Evolutionary conservation across 164 flowering plant species (phyloP).

Genomic region (Euptelea pleiosperma): DNA sequence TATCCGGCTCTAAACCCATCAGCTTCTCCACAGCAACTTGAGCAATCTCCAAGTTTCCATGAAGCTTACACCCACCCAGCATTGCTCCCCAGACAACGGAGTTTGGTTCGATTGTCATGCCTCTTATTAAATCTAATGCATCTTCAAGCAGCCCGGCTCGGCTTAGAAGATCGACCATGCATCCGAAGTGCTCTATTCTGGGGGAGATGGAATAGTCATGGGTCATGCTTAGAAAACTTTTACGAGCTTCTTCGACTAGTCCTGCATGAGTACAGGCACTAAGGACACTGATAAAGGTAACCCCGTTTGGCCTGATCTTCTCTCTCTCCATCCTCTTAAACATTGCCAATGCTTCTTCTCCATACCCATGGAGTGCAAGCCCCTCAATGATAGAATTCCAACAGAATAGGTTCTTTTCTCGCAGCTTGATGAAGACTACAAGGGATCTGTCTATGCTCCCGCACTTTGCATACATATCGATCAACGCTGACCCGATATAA

Average conservation of each 20-base stretch:
- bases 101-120: conserved; percentile 60
- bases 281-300: conserved; percentile 64
- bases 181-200: conserved; percentile 68
- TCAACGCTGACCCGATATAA: conserved; percentile 70
- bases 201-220: conserved; percentile 40
- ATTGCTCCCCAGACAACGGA: conserved; percentile 74
- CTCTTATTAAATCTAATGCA: conserved; percentile 49
- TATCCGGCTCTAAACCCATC: conserved; percentile 57
- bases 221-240: conserved; percentile 53
- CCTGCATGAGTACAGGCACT: conserved; percentile 79
- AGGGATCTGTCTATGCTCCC: conserved; percentile 66
- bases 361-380: conserved; percentile 66
- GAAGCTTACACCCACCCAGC: conserved; percentile 66
- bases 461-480: conserved; percentile 89
- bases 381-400: conserved; percentile 75
- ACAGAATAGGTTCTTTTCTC: conserved; percentile 62
- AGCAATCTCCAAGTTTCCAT: conserved; percentile 61
- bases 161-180: conserved; percentile 74
- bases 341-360: conserved; percentile 54
- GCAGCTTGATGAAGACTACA: conserved; percentile 60
- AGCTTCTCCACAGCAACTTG: conserved; percentile 45
- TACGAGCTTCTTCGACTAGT: conserved; percentile 60
- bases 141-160: conserved; percentile 65
- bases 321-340: conserved; percentile 49
- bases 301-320: conserved; percentile 50